Conservation (phyloP, 495 filamentous ascomycete genomes). For the Daldinia bambusicola region DNA sequence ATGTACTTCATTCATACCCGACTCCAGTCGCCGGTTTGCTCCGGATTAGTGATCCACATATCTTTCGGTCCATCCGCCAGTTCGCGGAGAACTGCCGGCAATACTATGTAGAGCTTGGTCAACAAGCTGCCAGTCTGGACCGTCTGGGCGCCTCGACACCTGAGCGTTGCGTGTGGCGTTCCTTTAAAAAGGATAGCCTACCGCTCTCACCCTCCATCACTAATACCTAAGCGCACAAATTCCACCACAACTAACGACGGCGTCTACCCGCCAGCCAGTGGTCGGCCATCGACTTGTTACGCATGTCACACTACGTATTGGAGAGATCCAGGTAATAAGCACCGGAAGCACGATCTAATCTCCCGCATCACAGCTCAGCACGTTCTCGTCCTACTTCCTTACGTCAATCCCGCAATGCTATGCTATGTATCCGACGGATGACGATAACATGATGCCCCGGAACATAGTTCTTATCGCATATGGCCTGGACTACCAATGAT, state of each 20-base stretch:
- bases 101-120: not conserved
- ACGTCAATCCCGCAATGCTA: slow-evolving; percentile 28
- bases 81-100: slow-evolving; percentile 21
- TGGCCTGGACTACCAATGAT: not conserved
- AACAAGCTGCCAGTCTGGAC: not conserved
- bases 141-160: no score
- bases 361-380: slow-evolving; percentile 34
- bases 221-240: slow-evolving; percentile 21
- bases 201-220: no score
- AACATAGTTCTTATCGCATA: slow-evolving; percentile 16
- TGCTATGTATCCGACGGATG: slow-evolving; percentile 20
- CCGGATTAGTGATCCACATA: slow-evolving; percentile 22
- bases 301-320: slow-evolving; percentile 37
- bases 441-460: slow-evolving; percentile 20
- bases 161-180: no score
- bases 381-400: slow-evolving; percentile 29
- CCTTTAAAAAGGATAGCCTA: no score
- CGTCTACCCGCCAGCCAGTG: slow-evolving; percentile 22
- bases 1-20: no score
- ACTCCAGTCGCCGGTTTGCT: slow-evolving; percentile 4
- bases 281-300: slow-evolving; percentile 13
- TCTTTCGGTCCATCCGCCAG: slow-evolving; percentile 12
- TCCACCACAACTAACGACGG: slow-evolving; percentile 15
- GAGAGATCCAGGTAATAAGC: slow-evolving; percentile 28
- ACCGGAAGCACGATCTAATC: slow-evolving; percentile 36